These are phyloP conservation scores for Allomyces macrogynus DNA, from an alignment of 192 early-diverging fungal species.

Conservation along the genomic window DNA sequence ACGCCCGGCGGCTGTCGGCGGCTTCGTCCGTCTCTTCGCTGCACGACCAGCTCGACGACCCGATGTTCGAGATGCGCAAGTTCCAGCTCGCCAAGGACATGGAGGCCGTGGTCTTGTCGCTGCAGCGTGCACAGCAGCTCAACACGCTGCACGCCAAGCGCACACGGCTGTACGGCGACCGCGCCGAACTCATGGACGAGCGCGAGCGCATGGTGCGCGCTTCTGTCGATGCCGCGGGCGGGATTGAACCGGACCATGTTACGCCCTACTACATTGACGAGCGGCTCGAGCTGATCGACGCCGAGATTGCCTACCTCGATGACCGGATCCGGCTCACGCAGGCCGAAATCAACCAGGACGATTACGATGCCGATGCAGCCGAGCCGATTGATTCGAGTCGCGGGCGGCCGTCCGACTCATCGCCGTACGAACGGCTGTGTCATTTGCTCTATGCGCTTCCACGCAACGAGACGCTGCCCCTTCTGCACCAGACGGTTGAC, in stretches of 20 bases:
- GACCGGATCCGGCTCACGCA: constrained; percentile 27
- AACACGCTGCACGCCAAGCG: constrained; percentile 29
- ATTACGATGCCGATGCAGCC: constrained; percentile 8
- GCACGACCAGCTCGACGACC: not conserved
- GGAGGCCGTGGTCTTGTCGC: not conserved
- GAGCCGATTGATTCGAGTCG: too few relatives aligned
- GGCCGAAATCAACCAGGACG: constrained; percentile 20
- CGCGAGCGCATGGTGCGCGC: constrained; percentile 18
- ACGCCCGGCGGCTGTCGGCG: too few relatives aligned
- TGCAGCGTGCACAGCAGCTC: constrained; percentile 13
- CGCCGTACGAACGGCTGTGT: constrained; percentile 19
- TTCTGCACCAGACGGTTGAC: constrained; percentile 28
- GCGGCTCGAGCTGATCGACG: constrained; percentile 28
- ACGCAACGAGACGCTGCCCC: constrained; percentile 19
- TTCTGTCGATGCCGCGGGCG: constrained; percentile 10
- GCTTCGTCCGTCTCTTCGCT: too few relatives aligned
- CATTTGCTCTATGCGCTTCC: constrained; percentile 25
- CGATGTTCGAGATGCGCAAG: not conserved
- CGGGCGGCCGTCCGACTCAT: too few relatives aligned
- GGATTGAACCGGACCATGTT: constrained; percentile 8
- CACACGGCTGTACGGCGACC: constrained; percentile 20
- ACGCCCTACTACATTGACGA: constrained; percentile 30
- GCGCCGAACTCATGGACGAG: constrained; percentile 23
- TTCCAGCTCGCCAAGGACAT: constrained; percentile 1
- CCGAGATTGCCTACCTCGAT: constrained; percentile 29